Evolutionary conservation across 257 asterid genomes (phyloP).

Genomic region (Petunia secreta): DNA sequence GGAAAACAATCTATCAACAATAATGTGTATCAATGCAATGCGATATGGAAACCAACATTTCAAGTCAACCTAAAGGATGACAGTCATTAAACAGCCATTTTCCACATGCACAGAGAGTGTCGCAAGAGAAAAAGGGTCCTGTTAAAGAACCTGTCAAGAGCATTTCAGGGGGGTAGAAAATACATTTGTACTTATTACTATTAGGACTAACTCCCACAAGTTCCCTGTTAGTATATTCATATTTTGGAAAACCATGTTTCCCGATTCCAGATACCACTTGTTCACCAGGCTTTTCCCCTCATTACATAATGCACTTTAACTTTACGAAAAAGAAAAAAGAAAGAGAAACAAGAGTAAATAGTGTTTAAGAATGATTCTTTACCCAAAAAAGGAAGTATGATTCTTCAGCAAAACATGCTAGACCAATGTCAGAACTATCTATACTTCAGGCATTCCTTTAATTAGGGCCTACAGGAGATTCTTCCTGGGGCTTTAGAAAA

Average conservation of each 20-base stretch:
- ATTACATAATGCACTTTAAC: background rate
- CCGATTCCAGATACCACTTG: background rate
- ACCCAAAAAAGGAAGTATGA: background rate
- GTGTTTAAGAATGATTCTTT: background rate
- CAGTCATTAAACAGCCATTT: conserved; percentile 11
- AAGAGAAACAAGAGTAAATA: background rate
- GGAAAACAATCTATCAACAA: conserved; percentile 19
- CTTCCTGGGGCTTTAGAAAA: background rate
- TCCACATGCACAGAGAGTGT: conserved; percentile 19
- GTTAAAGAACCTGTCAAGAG: background rate
- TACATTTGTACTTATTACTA: background rate
- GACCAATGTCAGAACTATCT: background rate
- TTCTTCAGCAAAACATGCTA: background rate
- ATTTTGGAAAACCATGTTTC: background rate
- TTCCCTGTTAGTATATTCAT: background rate
- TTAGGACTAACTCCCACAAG: conserved; percentile 13
- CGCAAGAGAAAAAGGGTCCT: background rate
- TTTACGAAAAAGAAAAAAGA: background rate
- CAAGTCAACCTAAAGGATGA: conserved; percentile 8
- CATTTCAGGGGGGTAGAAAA: background rate
- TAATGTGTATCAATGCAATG: conserved; percentile 3
- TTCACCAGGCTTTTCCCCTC: background rate
- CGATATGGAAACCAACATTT: conserved; percentile 1
- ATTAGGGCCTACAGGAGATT: background rate
- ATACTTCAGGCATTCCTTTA: background rate